Conservation (phyloP, 441 rosid species). For the Brassica balearica region DNA sequence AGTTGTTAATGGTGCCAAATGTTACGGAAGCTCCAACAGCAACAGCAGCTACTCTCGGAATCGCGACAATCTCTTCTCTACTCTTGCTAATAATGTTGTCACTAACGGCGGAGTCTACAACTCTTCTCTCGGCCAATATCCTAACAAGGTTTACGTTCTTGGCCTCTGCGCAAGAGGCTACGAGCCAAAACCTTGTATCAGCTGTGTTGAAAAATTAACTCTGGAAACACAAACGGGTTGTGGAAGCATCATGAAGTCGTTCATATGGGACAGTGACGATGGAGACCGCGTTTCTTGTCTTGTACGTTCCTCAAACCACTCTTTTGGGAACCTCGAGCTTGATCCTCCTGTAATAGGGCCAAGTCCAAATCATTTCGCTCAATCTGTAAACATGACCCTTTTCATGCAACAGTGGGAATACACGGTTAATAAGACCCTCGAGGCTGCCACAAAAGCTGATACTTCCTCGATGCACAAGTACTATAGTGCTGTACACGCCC, state of each 20-base stretch:
- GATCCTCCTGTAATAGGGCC: not conserved
- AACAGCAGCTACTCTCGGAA: constrained; percentile 6
- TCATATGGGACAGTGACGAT: not conserved
- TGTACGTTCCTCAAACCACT: constrained; percentile 34
- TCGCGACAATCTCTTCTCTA: constrained; percentile 14
- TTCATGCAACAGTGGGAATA: constrained; percentile 35
- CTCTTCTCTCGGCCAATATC: constrained; percentile 9
- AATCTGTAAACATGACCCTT: constrained; percentile 14
- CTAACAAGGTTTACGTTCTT: constrained; percentile 17
- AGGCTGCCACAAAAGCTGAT: constrained; percentile 15
- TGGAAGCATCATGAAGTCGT: not conserved
- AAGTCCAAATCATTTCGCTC: not conserved
- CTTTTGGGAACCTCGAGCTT: constrained; percentile 6
- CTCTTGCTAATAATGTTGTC: constrained; percentile 1
- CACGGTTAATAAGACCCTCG: constrained; percentile 24
- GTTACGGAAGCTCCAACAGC: constrained; percentile 8
- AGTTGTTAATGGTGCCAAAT: not conserved
- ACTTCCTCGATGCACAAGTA: constrained; percentile 42
- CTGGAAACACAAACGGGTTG: not conserved
- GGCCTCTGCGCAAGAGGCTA: constrained; percentile 26
- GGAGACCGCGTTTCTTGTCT: constrained; percentile 14
- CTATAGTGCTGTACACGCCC: constrained; percentile 26
- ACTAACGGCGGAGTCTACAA: constrained; percentile 36
- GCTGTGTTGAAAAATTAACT: not conserved
- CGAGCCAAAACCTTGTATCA: not conserved